Base-by-base conservation (phyloP, 2,329 filamentous ascomycete genomes). In the Cladosporium colombiae region DNA sequence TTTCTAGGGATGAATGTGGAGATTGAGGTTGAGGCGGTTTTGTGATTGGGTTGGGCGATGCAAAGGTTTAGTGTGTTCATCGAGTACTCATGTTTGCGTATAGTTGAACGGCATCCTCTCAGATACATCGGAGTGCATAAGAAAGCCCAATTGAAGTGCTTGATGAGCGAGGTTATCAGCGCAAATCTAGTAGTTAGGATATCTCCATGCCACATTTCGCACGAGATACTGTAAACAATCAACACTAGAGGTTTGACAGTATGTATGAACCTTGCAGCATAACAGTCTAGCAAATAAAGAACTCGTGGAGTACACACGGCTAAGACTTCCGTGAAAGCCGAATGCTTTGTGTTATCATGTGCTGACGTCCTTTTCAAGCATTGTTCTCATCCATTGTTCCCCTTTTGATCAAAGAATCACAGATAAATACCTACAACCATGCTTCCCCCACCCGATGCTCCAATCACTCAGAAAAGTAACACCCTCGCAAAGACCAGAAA, bases 11-110 rank as follows among this genome's bases (percentile, higher is more conserved):
- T 56, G 52, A 33, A 11, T 35, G 52, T 56, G 6, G 52, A 56
- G 52, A 56, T 56, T 56, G 52, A 56, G 52, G 52, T 35, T 21
- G 52, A 56, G 8, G 52, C 52, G 25, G 52, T 33, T n/a, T n/a
- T 56, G 25, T 56, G 29, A 56, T 33, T 50, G 14, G 23, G 23
- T 16, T 16, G 27, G 23, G 49, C 16, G 25, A 27, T 25, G 49
- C 7, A 6, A 27, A 16, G 27, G 25, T 16, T 29, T 29, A 25
- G 18, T 25, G 18, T 21, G n/a, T 21, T 46, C n/a, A 4, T 21
- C 40, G 3, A 3, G 7, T 46, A 46, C 4, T 11, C 10, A 46
- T 46, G 40, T 3, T 4, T 10, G 6, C 8, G 6, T 44, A 6
- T 44, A 6, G 3, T 7, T n/a, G 18, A n/a, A 3, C 8, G 8